Conservation (phyloP, 495 filamentous ascomycete genomes). For the Neurospora sp. region DNA sequence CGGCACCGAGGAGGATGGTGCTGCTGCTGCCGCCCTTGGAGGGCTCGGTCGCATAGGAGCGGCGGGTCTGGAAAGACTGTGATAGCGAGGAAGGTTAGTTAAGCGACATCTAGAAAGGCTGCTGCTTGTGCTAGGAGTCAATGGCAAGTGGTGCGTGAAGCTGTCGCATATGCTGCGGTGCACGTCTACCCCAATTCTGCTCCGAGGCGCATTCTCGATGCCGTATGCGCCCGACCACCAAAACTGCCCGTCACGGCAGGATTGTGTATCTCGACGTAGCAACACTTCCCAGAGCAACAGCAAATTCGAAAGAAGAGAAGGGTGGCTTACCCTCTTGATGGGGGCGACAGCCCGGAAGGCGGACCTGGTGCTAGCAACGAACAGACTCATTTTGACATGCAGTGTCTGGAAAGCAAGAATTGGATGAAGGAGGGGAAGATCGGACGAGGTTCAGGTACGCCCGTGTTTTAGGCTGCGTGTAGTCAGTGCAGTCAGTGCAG, state of each 20-base stretch:
- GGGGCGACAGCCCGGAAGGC: constrained; percentile 20
- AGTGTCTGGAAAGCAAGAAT: not conserved
- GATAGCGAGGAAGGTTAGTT: not conserved
- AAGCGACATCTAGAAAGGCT: not conserved
- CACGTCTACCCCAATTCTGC: not conserved
- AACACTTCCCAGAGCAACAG: not conserved
- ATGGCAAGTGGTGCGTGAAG: constrained; percentile 2
- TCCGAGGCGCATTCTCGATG: not conserved
- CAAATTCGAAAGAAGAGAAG: not conserved
- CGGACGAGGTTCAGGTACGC: not conserved
- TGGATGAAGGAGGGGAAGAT: not conserved
- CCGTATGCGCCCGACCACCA: not conserved
- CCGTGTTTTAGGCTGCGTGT: not conserved
- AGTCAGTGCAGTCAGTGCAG: not conserved
- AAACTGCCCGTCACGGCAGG: not conserved
- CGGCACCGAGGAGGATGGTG: constrained; percentile 31
- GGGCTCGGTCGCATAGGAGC: constrained; percentile 42
- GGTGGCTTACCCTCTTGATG: constrained; percentile 21
- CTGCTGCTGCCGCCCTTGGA: constrained; percentile 26
- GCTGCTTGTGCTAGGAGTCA: not conserved
- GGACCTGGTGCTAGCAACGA: constrained; percentile 19
- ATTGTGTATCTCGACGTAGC: not conserved
- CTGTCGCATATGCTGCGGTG: not conserved
- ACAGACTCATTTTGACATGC: constrained; percentile 21
- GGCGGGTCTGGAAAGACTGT: constrained; percentile 23